Percentiles rank a stretch among this genome's conserved stretches.
Conservation (phyloP, 2,329 filamentous ascomycete genomes). For the Cyclaneusma minus region DNA sequence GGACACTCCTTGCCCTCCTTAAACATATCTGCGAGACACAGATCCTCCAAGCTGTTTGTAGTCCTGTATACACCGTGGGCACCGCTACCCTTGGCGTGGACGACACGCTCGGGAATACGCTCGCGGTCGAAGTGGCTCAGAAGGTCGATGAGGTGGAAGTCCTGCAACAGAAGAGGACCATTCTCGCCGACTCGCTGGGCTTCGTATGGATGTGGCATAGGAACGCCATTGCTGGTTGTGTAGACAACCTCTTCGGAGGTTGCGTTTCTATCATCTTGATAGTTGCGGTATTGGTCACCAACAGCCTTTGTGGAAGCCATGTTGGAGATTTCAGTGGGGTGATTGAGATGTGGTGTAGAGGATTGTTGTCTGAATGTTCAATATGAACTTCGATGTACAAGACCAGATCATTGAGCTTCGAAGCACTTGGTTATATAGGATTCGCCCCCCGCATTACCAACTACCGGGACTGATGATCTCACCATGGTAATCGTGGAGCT, state of each 20-base stretch:
- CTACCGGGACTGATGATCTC: too few species aligned
- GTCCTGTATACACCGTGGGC: conserved; percentile 39
- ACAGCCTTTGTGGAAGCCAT: conserved; percentile 20
- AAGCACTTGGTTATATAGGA: too few species aligned
- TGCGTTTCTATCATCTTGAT: conserved; percentile 24
- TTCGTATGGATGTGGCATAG: conserved; percentile 42
- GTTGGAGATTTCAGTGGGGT: too few species aligned
- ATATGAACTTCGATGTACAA: too few species aligned
- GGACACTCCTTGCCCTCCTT: conserved; percentile 53
- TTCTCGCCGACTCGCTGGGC: conserved; percentile 38
- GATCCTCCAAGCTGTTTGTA: conserved; percentile 36
- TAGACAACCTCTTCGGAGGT: conserved; percentile 29
- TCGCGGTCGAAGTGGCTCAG: conserved; percentile 46
- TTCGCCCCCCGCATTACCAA: too few species aligned
- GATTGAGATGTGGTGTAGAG: too few species aligned
- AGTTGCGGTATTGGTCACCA: conserved; percentile 22
- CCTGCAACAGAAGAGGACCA: conserved; percentile 39
- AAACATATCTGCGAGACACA: conserved; percentile 36
- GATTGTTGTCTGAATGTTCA: too few species aligned
- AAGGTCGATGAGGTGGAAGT: conserved; percentile 46
- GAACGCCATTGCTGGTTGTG: conserved; percentile 38
- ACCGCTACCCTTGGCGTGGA: conserved; percentile 43
- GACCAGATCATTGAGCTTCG: too few species aligned
- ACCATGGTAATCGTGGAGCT: too few species aligned
- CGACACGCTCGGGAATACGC: conserved; percentile 44